Base-by-base conservation (phyloP, 495 filamentous ascomycete species). In the Hypoxylon rickii region DNA sequence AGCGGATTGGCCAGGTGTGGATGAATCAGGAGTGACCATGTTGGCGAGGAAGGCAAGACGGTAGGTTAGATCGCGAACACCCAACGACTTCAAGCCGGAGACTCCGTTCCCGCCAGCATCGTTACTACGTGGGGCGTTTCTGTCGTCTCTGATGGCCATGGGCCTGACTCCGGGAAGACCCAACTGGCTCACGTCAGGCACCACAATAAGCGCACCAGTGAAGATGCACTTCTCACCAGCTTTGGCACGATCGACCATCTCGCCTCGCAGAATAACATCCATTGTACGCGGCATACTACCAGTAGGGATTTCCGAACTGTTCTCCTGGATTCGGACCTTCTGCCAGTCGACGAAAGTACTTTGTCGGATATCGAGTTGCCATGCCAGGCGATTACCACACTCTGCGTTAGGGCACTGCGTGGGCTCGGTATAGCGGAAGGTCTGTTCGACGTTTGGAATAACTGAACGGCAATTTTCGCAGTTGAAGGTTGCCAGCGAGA, bases 311-410 rank as follows among this genome's bases (percentile, higher is more conserved):
- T 99, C 94, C 13, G 92, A 92, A 44, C 90, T 94, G 69, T 96
- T 97, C 73, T 99, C 94, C 71, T 99, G 94, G 22, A 97, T 87
- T 44, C 95, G 86, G 17, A 97, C 89, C 69, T 97, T 97, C 60
- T 99, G 94, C 94, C 94, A 99, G 72, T 99, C 94, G 16, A 97
- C 88, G 65, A 99, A 99, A 2, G 92, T 96, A 68, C 92, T 96
- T 70, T 96, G 94, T 37, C 90, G 83, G 67, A 99, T 97, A 61
- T 99, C 93, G 3, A 99, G 76, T 18, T 90, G 84, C 94, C 94
- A 99, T 15, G 88, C 91, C 40, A 80, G 73, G 19, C 93, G 86
- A 75, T 99, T 99, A 49, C 83, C 83, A 66, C 94, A 99, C n/a
- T 81, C 86, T n/a, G 78, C 58, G 62, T 97, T 97, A 0, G 94